phyloP scores from a whole-genome alignment of 495 filamentous ascomycete species.

The Podospora pseudoanserina region DNA sequence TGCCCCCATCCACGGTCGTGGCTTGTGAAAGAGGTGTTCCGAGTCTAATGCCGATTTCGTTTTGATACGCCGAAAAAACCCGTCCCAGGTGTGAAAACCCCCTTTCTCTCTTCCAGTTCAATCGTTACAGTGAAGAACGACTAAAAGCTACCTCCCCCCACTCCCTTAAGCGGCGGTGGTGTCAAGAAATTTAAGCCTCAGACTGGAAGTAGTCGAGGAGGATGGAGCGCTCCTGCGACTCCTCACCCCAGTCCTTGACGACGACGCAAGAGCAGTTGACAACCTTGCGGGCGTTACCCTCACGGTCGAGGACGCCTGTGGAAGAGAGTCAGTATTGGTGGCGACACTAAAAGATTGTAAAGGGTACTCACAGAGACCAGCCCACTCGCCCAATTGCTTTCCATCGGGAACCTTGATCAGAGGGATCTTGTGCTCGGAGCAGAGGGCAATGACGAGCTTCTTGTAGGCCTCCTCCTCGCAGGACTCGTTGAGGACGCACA shows the following conservation, averaged over 20 bases:
- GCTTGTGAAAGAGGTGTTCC: background rate
- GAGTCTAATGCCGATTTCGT: background rate
- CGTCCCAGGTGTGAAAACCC: background rate
- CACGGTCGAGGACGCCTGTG: constrained; percentile 91
- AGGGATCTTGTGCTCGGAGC: constrained; percentile 98
- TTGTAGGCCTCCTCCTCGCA: constrained; percentile 99
- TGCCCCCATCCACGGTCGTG: background rate
- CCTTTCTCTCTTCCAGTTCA: background rate
- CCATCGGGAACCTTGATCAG: constrained; percentile 99
- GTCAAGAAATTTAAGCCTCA: constrained; percentile 47
- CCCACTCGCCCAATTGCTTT: constrained; percentile 99
- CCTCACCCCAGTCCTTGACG: constrained; percentile 98
- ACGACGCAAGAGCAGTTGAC: constrained; percentile 99
- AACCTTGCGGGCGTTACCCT: constrained; percentile 98
- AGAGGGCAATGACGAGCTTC: constrained; percentile 97
- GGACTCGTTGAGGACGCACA: constrained; percentile 98
- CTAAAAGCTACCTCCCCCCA: background rate
- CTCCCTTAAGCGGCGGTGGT: background rate
- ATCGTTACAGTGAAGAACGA: constrained; percentile 1
- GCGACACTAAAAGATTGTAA: background rate
- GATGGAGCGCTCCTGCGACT: constrained; percentile 94
- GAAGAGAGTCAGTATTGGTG: constrained; percentile 16
- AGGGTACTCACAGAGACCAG: constrained; percentile 85
- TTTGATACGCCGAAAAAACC: background rate
- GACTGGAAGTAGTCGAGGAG: constrained; percentile 99